These are phyloP conservation scores for Macrolepiota albuminosa DNA, from an alignment of 768 basidiomycete genomes.

Conservation along the genomic window DNA sequence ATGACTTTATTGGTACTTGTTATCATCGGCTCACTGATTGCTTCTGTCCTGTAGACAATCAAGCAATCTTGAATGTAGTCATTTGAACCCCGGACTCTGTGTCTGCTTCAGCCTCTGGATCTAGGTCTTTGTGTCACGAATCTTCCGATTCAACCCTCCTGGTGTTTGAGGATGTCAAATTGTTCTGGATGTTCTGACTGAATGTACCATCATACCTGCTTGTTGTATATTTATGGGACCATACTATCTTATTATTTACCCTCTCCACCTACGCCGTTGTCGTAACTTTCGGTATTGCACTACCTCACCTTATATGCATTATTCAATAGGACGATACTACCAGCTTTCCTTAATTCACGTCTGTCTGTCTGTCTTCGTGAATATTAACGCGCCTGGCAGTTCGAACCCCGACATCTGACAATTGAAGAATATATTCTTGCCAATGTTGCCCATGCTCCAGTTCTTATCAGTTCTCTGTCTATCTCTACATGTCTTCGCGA, in stretches of 20 bases:
- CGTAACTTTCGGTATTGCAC: not conserved
- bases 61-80: conserved; percentile 9
- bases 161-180: not conserved
- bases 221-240: not conserved
- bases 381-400: not conserved
- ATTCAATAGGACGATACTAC: not conserved
- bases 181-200: not conserved
- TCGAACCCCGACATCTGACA: not conserved
- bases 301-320: not conserved
- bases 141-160: not conserved
- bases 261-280: not conserved
- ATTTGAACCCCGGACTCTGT: not conserved
- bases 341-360: not conserved
- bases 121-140: not conserved
- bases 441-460: not conserved
- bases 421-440: not conserved
- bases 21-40: not conserved
- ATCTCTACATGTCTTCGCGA: conserved; percentile 31
- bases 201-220: not conserved
- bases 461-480: conserved; percentile 2
- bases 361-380: not conserved
- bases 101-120: not conserved
- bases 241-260: not conserved
- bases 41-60: conserved; percentile 4
- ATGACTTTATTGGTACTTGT: not conserved